phyloP scores from a whole-genome alignment of 129 eudicot species.

The Heracleum sosnowskyi region DNA sequence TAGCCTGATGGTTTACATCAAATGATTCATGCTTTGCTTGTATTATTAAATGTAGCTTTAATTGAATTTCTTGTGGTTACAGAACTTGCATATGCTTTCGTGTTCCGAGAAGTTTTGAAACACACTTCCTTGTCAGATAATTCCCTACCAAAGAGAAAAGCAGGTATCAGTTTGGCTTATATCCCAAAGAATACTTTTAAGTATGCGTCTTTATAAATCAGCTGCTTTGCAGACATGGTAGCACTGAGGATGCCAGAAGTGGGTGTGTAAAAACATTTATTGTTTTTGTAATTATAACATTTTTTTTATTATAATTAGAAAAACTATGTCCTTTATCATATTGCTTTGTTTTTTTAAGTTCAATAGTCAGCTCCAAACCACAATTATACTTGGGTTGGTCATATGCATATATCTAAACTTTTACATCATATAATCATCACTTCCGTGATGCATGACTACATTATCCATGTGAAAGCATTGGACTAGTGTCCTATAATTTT shows the following conservation, averaged over 20 bases:
- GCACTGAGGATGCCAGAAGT: background rate
- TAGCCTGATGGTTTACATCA: constrained; percentile 17
- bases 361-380: background rate
- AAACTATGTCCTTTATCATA: background rate
- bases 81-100: constrained; percentile 87
- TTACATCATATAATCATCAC: background rate
- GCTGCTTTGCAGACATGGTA: background rate
- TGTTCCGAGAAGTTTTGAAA: constrained; percentile 67
- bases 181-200: background rate
- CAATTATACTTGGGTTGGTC: background rate
- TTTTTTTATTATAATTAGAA: background rate
- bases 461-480: background rate
- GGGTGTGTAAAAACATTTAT: background rate
- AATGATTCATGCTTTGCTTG: constrained; percentile 1
- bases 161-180: constrained; percentile 38
- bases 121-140: constrained; percentile 34
- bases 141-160: constrained; percentile 56
- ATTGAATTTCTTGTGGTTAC: constrained; percentile 16
- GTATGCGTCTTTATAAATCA: background rate
- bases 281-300: background rate
- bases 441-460: background rate
- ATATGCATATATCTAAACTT: background rate
- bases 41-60: constrained; percentile 1
- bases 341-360: background rate
- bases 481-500: background rate